These are phyloP conservation scores for Aspergillus olivimuriae DNA, from an alignment of 495 filamentous ascomycete genomes.

Conservation along the genomic window DNA sequence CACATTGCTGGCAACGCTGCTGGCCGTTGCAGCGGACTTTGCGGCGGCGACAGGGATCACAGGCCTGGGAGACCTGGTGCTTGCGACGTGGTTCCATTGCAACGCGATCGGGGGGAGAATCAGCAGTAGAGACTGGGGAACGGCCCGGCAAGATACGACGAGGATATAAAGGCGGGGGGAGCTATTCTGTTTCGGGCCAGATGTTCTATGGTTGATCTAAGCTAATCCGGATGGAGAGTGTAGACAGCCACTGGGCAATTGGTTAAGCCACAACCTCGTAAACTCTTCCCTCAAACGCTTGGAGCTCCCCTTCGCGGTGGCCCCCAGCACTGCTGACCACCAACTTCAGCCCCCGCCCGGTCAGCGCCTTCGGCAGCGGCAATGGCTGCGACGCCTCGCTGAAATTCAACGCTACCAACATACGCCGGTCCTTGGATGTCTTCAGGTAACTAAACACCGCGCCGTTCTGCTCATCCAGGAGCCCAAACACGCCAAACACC, in stretches of 20 bases:
- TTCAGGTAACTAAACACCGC: slow-evolving; percentile 26
- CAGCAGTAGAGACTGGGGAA: not conserved
- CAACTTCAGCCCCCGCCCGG: slow-evolving; percentile 8
- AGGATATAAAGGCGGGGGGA: too few relatives aligned
- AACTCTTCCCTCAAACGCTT: slow-evolving; percentile 18
- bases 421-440: slow-evolving; percentile 3
- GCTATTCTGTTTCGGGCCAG: not conserved
- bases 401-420: slow-evolving; percentile 22
- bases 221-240: not conserved
- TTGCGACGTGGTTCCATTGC: not conserved
- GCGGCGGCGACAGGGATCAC: slow-evolving; percentile 1
- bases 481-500: slow-evolving; percentile 47
- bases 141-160: not conserved
- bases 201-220: not conserved
- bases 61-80: not conserved
- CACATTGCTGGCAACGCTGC: slow-evolving; percentile 26
- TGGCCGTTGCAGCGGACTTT: slow-evolving; percentile 2
- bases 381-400: slow-evolving; percentile 9
- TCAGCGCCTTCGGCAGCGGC: not conserved
- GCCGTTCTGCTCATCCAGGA: slow-evolving; percentile 30
- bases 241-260: not conserved
- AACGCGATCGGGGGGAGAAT: not conserved
- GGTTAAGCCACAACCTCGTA: slow-evolving; percentile 6
- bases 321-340: slow-evolving; percentile 13
- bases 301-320: not conserved